Evolutionary conservation across 495 filamentous ascomycete genomes (phyloP), one percentile per base, ranked within the genome.

Genomic region (Cryomyces minteri): DNA sequence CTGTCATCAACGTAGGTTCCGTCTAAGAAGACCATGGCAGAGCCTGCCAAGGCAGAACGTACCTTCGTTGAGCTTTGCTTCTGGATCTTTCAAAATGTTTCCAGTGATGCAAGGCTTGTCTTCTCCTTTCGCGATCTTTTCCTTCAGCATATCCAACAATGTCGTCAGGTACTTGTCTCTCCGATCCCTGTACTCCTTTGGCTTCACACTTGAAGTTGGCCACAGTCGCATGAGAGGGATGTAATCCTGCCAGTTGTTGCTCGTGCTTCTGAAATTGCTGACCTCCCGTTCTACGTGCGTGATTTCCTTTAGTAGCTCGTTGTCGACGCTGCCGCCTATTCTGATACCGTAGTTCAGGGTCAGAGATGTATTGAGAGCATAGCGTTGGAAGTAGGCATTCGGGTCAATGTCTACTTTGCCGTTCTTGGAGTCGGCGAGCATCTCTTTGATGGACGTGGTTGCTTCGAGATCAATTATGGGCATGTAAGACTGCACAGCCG

Each of bases 181-280:
- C 38, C 73, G 56, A 36, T 58, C 60, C 33, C 73, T 62, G 59
- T 71, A 78, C 46, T 69, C 65, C 8, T 67, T 54, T 1, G 77
- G 71, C 46, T 71, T 69, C 32, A 54, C 58, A 51, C 67, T 77
- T 47, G 56, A 62, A 43, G 65, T 72, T n/a, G 73, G 70, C 39
- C 70, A 62, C 39, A 80, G 58, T 14, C 77, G 65, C 48, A 82
- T 54, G 38, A 80, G 48, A 0, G 78, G 77, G 39, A 82, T 71
- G 54, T 81, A 81, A 49, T 82, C 77, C 48, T 79, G 75, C 74
- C 76, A 81, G 54, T 80, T 80, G 57, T 79, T 77, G 47, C 70
- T 75, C 0, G 77, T 80, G 36, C 68, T 73, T 44, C 77, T 68
- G 54, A 80, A 76, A 50, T 79, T 79, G 18, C 68, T 72, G 33